phyloP scores from a whole-genome alignment of 1,284 basidiomycete species.

The Hemileccinum hortonii region DNA sequence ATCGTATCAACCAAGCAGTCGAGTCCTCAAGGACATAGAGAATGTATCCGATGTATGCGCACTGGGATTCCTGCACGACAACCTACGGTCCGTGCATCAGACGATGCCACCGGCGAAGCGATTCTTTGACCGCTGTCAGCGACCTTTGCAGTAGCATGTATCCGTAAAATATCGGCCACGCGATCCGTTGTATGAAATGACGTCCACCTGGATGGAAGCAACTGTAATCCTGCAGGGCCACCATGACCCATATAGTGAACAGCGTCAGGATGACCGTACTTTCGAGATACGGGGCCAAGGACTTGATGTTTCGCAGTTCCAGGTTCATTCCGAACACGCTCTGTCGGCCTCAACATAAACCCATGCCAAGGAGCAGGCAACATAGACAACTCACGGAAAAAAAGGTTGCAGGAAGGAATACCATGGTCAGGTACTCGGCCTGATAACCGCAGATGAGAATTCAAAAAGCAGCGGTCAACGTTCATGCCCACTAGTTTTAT shows the following conservation, averaged over 20 bases:
- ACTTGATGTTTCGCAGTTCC: constrained; percentile 35
- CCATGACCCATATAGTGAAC: constrained; percentile 48
- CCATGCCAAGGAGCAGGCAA: not conserved
- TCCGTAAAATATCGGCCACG: constrained; percentile 23
- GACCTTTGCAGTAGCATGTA: not conserved
- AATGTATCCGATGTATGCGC: no score
- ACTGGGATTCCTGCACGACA: not conserved
- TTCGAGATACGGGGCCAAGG: constrained; percentile 41
- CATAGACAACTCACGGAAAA: constrained; percentile 37
- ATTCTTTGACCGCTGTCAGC: not conserved
- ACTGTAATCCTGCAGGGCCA: constrained; percentile 32
- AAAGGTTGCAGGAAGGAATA: constrained; percentile 33
- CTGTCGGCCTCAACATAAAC: constrained; percentile 17
- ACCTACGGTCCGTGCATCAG: not conserved
- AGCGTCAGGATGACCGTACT: constrained; percentile 47
- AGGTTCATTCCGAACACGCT: constrained; percentile 44
- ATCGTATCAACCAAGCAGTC: no score
- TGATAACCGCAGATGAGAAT: constrained; percentile 4
- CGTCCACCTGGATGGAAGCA: constrained; percentile 19
- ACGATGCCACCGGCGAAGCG: not conserved
- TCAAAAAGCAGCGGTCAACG: not conserved
- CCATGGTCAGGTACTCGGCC: constrained; percentile 34
- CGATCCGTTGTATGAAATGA: constrained; percentile 9
- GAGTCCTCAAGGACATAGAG: no score
- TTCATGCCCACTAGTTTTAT: constrained; percentile 43